phyloP scores from a whole-genome alignment of 768 basidiomycete genomes.

The Holtermannia corniformis region DNA sequence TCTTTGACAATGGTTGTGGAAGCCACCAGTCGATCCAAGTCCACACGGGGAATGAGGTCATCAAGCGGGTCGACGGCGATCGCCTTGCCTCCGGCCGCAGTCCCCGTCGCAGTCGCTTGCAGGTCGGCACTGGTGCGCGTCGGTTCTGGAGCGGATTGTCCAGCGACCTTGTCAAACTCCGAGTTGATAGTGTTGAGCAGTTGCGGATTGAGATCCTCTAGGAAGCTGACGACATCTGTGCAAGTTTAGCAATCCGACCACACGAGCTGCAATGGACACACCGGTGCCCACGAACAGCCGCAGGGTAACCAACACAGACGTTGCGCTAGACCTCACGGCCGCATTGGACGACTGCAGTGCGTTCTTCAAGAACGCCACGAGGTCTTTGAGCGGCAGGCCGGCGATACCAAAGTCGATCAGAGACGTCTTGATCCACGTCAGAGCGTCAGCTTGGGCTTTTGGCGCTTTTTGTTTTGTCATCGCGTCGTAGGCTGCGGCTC shows the following conservation, averaged over 20 bases:
- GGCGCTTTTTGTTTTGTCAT: constrained; percentile 93
- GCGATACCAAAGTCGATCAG: constrained; percentile 83
- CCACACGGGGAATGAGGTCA: constrained; percentile 89
- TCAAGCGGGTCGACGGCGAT: constrained; percentile 64
- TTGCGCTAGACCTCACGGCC: constrained; percentile 82
- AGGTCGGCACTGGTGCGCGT: constrained; percentile 68
- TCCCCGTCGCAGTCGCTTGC: constrained; percentile 44
- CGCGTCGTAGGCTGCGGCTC: constrained; percentile 69
- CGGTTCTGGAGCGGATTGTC: constrained; percentile 65
- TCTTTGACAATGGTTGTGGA: constrained; percentile 73
- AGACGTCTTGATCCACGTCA: constrained; percentile 77
- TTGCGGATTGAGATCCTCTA: constrained; percentile 91
- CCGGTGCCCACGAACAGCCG: constrained; percentile 84
- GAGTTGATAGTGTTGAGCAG: constrained; percentile 75
- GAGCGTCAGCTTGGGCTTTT: constrained; percentile 84
- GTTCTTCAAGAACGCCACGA: constrained; percentile 84
- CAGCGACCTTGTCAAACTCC: constrained; percentile 90
- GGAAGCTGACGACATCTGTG: constrained; percentile 76
- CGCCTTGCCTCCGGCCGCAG: constrained; percentile 45
- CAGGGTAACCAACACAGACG: constrained; percentile 81
- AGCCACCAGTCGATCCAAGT: constrained; percentile 74
- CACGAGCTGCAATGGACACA: constrained; percentile 40
- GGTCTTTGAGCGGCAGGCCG: constrained; percentile 66
- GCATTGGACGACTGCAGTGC: constrained; percentile 90
- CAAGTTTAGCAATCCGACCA: background rate